A percentile compares a stretch with the other conserved stretches of the same genome.
These are phyloP conservation scores for Perkinsus marinus DNA, from an alignment of 169 alveolate genomes.

Conservation along the genomic window DNA sequence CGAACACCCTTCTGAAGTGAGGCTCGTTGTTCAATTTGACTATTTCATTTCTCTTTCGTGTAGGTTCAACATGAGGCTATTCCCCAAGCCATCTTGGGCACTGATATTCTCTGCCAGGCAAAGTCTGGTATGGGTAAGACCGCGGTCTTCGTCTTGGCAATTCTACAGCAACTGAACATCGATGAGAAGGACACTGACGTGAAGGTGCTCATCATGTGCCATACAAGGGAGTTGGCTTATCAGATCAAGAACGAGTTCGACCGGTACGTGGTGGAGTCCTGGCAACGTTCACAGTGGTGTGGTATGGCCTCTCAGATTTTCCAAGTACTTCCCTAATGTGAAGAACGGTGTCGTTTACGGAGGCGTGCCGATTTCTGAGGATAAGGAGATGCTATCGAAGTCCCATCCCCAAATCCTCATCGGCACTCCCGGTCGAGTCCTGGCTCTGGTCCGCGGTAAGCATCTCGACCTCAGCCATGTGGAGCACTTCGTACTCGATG, in stretches of 20 bases:
- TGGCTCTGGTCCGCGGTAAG: constrained; percentile 79
- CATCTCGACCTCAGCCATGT: constrained; percentile 76
- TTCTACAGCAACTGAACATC: constrained; percentile 83
- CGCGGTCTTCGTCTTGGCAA: constrained; percentile 96
- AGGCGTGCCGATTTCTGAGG: constrained; percentile 87
- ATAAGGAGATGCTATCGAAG: constrained; percentile 76
- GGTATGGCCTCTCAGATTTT: constrained; percentile 45
- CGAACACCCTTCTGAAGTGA: constrained; percentile 92
- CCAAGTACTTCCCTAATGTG: constrained; percentile 81
- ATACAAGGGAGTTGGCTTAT: constrained; percentile 98
- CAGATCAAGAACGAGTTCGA: constrained; percentile 97
- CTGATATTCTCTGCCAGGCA: constrained; percentile 97
- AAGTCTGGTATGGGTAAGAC: constrained; percentile 99
- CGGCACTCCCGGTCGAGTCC: constrained; percentile 99
- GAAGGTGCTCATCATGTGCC: constrained; percentile 83
- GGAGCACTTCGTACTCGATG: constrained; percentile 95
- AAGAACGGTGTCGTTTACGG: constrained; percentile 95
- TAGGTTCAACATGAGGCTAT: constrained; percentile 92
- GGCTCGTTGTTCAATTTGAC: neutral
- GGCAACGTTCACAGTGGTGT: neutral
- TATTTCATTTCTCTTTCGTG: neutral
- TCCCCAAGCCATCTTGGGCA: constrained; percentile 95
- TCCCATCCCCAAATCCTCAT: constrained; percentile 87
- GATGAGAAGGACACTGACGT: constrained; percentile 60
- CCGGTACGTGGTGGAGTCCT: constrained; percentile 20